phyloP scores from a whole-genome alignment of 2,329 filamentous ascomycete genomes.

The Aspergillus pseudoterreus region DNA sequence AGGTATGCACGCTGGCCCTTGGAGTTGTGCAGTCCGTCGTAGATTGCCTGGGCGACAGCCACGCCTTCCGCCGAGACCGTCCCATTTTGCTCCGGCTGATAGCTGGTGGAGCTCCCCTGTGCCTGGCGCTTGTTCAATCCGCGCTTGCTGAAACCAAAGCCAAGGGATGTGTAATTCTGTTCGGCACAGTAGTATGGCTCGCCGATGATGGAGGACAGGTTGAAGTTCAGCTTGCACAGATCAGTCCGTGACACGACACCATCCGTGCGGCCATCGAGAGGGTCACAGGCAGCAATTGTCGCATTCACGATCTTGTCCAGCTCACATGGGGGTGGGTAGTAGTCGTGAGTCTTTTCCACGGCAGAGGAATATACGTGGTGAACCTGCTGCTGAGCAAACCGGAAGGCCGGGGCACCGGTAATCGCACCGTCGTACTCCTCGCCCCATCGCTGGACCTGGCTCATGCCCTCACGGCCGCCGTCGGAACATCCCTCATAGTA shows the following conservation, averaged over 20 bases:
- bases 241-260: slow-evolving; percentile 52
- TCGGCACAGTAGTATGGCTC: slow-evolving; percentile 41
- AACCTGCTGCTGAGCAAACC: slow-evolving; percentile 44
- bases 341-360: slow-evolving; percentile 40
- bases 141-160: slow-evolving; percentile 27
- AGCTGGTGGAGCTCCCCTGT: slow-evolving; percentile 21
- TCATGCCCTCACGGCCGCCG: slow-evolving; percentile 52
- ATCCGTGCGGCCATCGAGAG: slow-evolving; percentile 53
- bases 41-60: slow-evolving; percentile 33
- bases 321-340: slow-evolving; percentile 40
- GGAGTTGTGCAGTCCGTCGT: slow-evolving; percentile 41
- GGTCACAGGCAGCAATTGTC: slow-evolving; percentile 54
- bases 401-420: slow-evolving; percentile 47
- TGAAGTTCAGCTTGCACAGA: slow-evolving; percentile 46
- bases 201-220: slow-evolving; percentile 37
- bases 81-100: slow-evolving; percentile 30
- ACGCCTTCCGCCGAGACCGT: slow-evolving; percentile 26
- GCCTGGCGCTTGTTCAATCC: slow-evolving; percentile 7
- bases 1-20: slow-evolving; percentile 42
- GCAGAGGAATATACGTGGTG: slow-evolving; percentile 38
- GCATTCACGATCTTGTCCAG: slow-evolving; percentile 43
- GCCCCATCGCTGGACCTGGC: slow-evolving; percentile 49
- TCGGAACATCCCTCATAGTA: slow-evolving; percentile 57
- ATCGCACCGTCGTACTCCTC: slow-evolving; percentile 48
- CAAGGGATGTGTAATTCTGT: slow-evolving; percentile 22